Base-by-base conservation (phyloP, 169 alveolate genomes). In the Eimeria nieschulzi region DNA sequence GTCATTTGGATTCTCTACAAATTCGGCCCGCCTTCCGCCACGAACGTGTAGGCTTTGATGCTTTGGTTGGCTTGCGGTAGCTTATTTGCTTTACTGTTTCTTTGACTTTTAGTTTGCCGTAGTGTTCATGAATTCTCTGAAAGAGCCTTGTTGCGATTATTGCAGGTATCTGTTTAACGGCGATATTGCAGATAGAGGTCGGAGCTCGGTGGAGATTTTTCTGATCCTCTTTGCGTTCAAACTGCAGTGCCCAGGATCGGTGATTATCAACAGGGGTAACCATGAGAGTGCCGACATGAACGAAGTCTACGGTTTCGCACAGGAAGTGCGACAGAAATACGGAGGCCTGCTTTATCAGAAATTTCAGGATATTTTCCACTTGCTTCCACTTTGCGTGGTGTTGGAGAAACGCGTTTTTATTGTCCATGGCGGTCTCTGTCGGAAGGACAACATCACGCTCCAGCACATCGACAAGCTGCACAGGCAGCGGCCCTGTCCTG, bases 111-210 rank as follows among this genome's bases (percentile, higher is more conserved):
- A 1, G 3, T 70, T 19, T 70, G 79, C 17, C 19, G 82, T 23
- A 33, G 23, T 9, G 23, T 6, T 72, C 33, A 7, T 68, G 23
- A 51, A 12, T 68, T 7, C 33, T 2, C 46, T 33, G 46, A 33
- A 1, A 33, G 0, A 33, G 46, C 3, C 19, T 72, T 72, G 82
- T 26, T 21, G 26, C 21, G 56, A 8, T 8, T 72, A 33, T 39
- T 59, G 25, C 73, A 92, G 94, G 73, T 97, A 97, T 79, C 82
- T 97, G 86, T 97, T 97, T 93, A 97, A 97, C 92, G 99, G 99
- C 1, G 99, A 97, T 80, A 96, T 97, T 39, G 98, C 98, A 0
- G 99, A 97, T 87, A 94, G 99, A 13, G 99, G 99, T 9, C 92
- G 95, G 75, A 94, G 95, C 76, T 53, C 98, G 26, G 95, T 97